Evolutionary conservation across 2,329 filamentous ascomycete genomes (phyloP).

Genomic region (Scytalidium lignicola): DNA sequence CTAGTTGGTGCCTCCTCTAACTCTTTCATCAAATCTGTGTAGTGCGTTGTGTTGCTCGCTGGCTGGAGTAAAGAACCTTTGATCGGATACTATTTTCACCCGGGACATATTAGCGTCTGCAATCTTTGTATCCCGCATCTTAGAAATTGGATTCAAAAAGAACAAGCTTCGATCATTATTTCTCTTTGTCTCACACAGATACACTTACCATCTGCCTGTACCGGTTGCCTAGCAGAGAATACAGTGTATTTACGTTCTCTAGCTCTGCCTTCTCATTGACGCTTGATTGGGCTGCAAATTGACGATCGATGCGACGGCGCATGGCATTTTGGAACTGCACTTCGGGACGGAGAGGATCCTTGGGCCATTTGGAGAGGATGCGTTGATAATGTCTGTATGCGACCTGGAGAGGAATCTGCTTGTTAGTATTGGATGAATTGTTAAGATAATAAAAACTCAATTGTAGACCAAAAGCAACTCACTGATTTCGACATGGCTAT

Average conservation of each 20-base stretch:
- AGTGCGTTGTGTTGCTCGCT: constrained; percentile 60
- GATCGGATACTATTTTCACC: constrained; percentile 36
- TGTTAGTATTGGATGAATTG: neutral
- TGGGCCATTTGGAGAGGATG: constrained; percentile 55
- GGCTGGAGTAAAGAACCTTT: constrained; percentile 50
- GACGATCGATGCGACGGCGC: constrained; percentile 36
- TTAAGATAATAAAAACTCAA: neutral
- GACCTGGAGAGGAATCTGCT: constrained; percentile 29
- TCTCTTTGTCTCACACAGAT: neutral
- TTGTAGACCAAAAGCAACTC: constrained; percentile 5
- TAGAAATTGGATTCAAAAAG: too few species aligned
- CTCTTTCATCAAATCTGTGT: constrained; percentile 54
- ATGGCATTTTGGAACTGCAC: constrained; percentile 57
- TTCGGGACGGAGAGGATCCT: constrained; percentile 57
- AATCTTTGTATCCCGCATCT: too few species aligned
- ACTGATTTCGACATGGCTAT: constrained; percentile 26
- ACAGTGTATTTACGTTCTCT: constrained; percentile 54
- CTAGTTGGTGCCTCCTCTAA: constrained; percentile 58
- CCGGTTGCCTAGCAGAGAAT: constrained; percentile 53
- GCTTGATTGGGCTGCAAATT: constrained; percentile 16
- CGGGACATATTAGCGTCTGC: neutral
- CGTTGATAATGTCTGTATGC: constrained; percentile 43
- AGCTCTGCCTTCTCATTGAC: constrained; percentile 43
- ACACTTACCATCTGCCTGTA: constrained; percentile 48
- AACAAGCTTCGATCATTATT: neutral